Base-by-base conservation (phyloP, 2,329 filamentous ascomycete species). In the Ascochyta fabae region DNA sequence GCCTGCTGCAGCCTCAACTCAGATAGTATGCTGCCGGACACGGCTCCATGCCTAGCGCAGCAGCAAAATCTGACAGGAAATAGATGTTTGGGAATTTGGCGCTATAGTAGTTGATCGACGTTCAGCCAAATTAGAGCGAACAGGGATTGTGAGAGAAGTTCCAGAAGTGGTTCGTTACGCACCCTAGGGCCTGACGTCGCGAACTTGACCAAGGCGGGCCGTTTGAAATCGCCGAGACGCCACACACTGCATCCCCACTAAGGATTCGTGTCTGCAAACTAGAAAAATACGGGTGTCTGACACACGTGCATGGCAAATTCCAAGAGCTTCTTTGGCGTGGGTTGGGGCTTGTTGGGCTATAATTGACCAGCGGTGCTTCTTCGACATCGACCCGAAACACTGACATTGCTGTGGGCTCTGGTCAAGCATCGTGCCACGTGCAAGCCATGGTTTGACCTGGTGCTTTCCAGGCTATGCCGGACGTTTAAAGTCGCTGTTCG, bases 51-150 rank as follows among this genome's bases (percentile, higher is more conserved):
- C 16, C 47, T 56, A 51, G 42, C 16, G 46, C 35, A 27, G 10
- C 23, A 22, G 42, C 29, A 27, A 47, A 50, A 22, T 43, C 43
- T 56, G 47, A 56, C 53, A 56, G 42, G 26, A 51, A 26, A 39
- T 51, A 38, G 38, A 39, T 13, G 53, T 56, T 56, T 56, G 47
- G 47, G 19, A 43, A 33, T 34, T 13, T 35, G 47, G 47, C 47
- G 53, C 53, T 56, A 56, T 31, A 10, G 15, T 39, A 47, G 33
- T 15, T 24, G 47, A 56, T 51, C 43, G 47, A 41, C 53, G 26
- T 36, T 29, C 10, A 39, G 42, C 31, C 22, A 48, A 47, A 47
- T 43, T 56, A 43, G 43, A 15, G 33, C 26, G 24, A 33, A 29
- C 42, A 56, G 48, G 47, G 47, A 13, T 43, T 29, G 23, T 22